Conservation (phyloP, 345 rosid genomes). For the Diplotaxis tenuifolia region DNA sequence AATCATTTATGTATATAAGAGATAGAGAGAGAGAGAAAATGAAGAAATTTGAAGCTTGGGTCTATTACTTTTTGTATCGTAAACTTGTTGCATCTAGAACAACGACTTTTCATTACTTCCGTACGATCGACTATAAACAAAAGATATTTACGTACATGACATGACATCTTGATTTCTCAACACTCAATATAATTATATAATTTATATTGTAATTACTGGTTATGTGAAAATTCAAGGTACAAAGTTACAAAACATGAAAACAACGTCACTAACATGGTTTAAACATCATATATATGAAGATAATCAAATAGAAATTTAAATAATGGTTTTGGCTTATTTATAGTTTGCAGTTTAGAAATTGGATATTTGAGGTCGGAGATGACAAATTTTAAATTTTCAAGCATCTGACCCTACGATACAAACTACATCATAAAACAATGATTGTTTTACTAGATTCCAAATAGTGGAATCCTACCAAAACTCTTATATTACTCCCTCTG, state of each 20-base stretch:
- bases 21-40: not conserved
- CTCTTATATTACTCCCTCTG: not conserved
- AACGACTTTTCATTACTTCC: not conserved
- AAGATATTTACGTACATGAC: not conserved
- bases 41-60: not conserved
- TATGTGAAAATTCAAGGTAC: not conserved
- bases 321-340: not conserved
- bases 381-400: not conserved
- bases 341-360: not conserved
- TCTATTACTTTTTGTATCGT: not conserved
- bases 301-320: not conserved
- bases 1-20: not conserved
- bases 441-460: not conserved
- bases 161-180: not conserved
- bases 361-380: not conserved
- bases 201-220: not conserved
- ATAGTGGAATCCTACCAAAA: not conserved
- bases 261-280: not conserved
- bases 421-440: not conserved
- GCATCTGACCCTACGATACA: not conserved
- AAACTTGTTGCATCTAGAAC: not conserved
- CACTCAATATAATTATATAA: not conserved
- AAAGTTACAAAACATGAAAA: not conserved
- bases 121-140: not conserved
- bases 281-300: not conserved